Evolutionary conservation across 2,329 filamentous ascomycete species (phyloP).

Genomic region (Alternaria arborescens): DNA sequence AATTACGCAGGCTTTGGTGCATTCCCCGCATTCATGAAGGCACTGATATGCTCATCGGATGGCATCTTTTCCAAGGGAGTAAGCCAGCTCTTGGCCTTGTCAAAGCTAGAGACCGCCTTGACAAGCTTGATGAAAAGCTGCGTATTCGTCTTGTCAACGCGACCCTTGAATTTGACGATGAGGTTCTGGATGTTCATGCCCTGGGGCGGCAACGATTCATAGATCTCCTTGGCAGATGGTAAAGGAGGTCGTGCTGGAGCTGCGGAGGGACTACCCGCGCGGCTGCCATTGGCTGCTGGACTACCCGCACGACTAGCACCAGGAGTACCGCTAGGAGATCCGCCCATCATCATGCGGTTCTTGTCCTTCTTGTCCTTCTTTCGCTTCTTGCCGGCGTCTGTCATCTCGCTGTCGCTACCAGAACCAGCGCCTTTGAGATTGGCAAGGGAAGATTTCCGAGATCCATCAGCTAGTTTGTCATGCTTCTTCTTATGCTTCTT

Average conservation of each 20-base stretch:
- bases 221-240: constrained; percentile 56
- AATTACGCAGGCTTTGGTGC: constrained; percentile 19
- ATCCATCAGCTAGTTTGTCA: constrained; percentile 36
- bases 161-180: constrained; percentile 53
- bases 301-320: constrained; percentile 64
- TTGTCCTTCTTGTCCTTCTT: constrained; percentile 66
- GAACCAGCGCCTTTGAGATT: constrained; percentile 61
- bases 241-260: constrained; percentile 35
- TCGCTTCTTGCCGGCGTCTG: constrained; percentile 69
- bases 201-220: constrained; percentile 53
- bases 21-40: constrained; percentile 27
- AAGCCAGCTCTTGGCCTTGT: constrained; percentile 40
- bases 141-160: constrained; percentile 48
- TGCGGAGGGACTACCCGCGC: constrained; percentile 41
- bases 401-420: constrained; percentile 76
- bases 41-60: constrained; percentile 38
- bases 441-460: constrained; percentile 36
- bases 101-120: constrained; percentile 48
- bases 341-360: constrained; percentile 63
- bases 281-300: constrained; percentile 51
- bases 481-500: constrained; percentile 62
- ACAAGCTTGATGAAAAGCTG: constrained; percentile 56
- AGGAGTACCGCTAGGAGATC: constrained; percentile 67
- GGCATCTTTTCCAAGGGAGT: constrained; percentile 44
- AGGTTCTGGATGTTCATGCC: constrained; percentile 56